phyloP scores from a whole-genome alignment of 305 asterid species.

The Fraxinus sp. region DNA sequence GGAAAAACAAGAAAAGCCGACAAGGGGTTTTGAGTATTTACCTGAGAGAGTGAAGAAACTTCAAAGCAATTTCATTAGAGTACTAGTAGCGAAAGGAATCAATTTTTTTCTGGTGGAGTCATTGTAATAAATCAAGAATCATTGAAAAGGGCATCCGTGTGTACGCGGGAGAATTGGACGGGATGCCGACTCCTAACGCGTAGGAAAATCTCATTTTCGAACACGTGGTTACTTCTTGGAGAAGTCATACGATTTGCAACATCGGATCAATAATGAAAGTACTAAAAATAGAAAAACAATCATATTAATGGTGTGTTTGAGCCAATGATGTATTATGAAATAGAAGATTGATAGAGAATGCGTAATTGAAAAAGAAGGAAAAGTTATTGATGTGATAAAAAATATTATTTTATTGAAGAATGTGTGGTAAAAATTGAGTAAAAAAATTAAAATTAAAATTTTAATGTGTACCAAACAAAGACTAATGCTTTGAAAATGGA shows the following conservation, averaged over 20 bases:
- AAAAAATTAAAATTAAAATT: too few relatives aligned
- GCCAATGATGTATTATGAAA: too few relatives aligned
- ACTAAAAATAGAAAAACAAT: not conserved
- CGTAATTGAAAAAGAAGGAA: too few relatives aligned
- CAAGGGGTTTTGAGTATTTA: slow-evolving; percentile 10
- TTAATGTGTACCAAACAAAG: too few relatives aligned
- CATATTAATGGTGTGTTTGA: not conserved
- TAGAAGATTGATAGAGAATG: too few relatives aligned
- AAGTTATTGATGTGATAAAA: too few relatives aligned
- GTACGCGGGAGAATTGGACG: slow-evolving; percentile 20
- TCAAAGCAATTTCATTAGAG: not conserved
- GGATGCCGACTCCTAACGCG: not conserved
- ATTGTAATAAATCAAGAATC: not conserved
- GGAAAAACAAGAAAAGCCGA: not conserved
- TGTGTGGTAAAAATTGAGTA: too few relatives aligned
- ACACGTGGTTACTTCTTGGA: slow-evolving; percentile 13
- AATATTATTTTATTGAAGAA: too few relatives aligned
- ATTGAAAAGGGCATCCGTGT: slow-evolving; percentile 18
- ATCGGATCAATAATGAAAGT: not conserved
- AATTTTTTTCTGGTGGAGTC: not conserved
- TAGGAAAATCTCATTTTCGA: not conserved
- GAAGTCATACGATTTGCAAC: not conserved
- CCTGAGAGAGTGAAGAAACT: slow-evolving; percentile 19
- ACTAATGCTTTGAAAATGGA: not conserved
- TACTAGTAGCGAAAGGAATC: not conserved